Evolutionary conservation across 1,284 basidiomycete genomes (phyloP).

Genomic region (Phellopilus nigrolimitatus): DNA sequence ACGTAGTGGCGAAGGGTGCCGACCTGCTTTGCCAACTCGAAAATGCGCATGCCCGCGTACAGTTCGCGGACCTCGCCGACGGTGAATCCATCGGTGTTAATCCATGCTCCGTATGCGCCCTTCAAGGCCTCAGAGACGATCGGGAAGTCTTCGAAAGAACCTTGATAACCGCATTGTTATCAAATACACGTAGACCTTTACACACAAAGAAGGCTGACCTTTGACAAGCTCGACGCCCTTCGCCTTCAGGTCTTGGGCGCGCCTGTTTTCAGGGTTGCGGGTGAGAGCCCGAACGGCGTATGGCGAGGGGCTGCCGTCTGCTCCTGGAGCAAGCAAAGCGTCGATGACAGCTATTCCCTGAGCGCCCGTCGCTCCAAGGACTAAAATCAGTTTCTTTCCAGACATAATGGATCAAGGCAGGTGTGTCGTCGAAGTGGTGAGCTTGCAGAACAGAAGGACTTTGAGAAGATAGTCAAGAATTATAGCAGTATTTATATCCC

Average conservation of each 20-base stretch:
- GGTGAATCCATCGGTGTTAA: constrained; percentile 45
- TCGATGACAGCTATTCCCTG: constrained; percentile 45
- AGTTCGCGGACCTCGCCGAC: constrained; percentile 42
- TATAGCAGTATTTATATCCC: no score
- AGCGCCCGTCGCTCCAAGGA: not conserved
- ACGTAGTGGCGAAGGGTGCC: constrained; percentile 39
- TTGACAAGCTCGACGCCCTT: constrained; percentile 41
- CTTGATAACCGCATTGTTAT: not conserved
- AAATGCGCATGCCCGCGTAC: constrained; percentile 40
- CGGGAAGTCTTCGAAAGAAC: constrained; percentile 32
- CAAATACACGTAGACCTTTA: not conserved
- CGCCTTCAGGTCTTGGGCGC: constrained; percentile 34
- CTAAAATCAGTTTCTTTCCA: not conserved
- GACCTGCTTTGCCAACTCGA: constrained; percentile 41
- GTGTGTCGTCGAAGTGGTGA: no score
- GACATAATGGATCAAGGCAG: no score
- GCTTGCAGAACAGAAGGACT: no score
- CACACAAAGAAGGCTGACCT: constrained; percentile 29
- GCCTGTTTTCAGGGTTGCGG: constrained; percentile 34
- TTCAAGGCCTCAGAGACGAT: constrained; percentile 33
- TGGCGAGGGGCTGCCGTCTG: constrained; percentile 39
- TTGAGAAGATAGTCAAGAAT: no score
- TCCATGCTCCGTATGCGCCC: constrained; percentile 41
- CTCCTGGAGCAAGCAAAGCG: constrained; percentile 34
- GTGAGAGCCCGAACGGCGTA: constrained; percentile 45